Base-by-base conservation (phyloP, 164 flowering plant species). In the Magnolia changhungtana region DNA sequence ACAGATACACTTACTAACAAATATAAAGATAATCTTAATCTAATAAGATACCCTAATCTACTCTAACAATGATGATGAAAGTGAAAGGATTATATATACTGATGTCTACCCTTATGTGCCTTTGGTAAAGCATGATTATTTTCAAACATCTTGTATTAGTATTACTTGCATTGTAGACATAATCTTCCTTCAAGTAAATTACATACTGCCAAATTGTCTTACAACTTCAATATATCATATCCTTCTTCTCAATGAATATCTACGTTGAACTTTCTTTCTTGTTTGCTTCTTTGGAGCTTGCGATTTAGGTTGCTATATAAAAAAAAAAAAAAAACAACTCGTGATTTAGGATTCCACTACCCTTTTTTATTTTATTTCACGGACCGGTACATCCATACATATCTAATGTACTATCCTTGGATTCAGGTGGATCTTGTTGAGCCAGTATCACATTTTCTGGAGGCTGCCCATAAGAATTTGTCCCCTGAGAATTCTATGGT, bases 381-480 rank as follows among this genome's bases (percentile, higher is more conserved):
- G 27, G 27, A 24, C 27, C 27, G 27, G 27, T 24, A 24, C 7
- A 45, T 16, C 45, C 45, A 29, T 71, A 49, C 59, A 18, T 24
- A 2, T 27, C 29, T 27, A 27, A 27, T 27, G 29, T 1, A 27
- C 29, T 51, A 59, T 71, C 16, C 31, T 64, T 71, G 24, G 67
- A 19, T 76, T 69, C 80, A 94, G 98, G 95, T 95, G 80, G 98
- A 95, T 90, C 97, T 96, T 81, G 91, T 92, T 74, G 99, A 96
- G 84, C 99, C 99, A 7, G 97, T 92, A 49, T 87, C 99, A 45
- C 99, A 96, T 87, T 96, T 96, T 82, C 72, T 96, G 68, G 96
- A 90, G 70, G 89, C 93, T 73, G 99, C 99, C 8, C 95, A 93
- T 65, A 86, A 85, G 75, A 89, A 80, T 78, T 90, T 96, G 85